Evolutionary conservation across 1,284 basidiomycete genomes (phyloP).

Genomic region (Ustilago hordei): DNA sequence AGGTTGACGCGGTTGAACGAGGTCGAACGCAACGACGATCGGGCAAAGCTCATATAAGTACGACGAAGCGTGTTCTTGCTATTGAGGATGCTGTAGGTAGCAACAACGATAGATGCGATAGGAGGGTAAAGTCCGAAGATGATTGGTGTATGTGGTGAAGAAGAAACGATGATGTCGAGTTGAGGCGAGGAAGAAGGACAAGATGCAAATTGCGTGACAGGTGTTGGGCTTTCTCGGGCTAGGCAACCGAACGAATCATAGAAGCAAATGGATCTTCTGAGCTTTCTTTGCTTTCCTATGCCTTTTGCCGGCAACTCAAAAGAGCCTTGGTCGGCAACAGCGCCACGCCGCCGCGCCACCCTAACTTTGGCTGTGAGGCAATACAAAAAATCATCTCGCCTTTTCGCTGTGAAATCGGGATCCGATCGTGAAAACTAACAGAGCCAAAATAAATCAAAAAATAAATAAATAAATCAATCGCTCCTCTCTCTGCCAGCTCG

Average conservation of each 20-base stretch:
- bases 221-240: slow-evolving; percentile 2
- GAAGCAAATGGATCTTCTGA: slow-evolving; percentile 44
- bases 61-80: background rate
- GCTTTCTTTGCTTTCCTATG: background rate
- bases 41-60: slow-evolving; percentile 47
- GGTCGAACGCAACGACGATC: slow-evolving; percentile 41
- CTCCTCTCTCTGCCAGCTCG: background rate
- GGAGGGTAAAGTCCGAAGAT: background rate
- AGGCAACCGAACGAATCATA: slow-evolving; percentile 8
- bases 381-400: background rate
- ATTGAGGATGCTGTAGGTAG: slow-evolving; percentile 2
- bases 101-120: slow-evolving; percentile 2
- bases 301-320: background rate
- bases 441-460: background rate
- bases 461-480: background rate
- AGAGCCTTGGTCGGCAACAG: background rate
- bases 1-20: slow-evolving; percentile 17
- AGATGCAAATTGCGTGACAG: slow-evolving; percentile 9
- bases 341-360: background rate
- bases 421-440: slow-evolving; percentile 11
- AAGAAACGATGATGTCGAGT: background rate
- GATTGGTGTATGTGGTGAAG: background rate
- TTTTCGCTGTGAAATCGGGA: background rate
- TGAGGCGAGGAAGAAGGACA: background rate
- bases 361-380: background rate